Evolutionary conservation across 805 yeast genomes (phyloP).

Genomic region (Debaryomyces prosopidis): DNA sequence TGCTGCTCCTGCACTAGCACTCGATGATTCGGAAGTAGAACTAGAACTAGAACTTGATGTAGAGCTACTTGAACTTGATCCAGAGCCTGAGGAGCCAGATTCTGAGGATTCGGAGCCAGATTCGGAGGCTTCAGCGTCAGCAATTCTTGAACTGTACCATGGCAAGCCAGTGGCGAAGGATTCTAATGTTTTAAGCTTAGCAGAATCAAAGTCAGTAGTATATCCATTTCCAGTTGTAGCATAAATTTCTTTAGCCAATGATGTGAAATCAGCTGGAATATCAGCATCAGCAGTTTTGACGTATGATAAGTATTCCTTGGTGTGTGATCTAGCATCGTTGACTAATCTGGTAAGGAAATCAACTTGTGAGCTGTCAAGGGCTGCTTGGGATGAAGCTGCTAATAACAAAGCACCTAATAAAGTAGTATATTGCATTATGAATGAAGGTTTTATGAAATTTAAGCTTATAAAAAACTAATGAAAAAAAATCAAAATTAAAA

Average conservation of each 20-base stretch:
- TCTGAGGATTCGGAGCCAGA: conserved; percentile 4
- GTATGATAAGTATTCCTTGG: conserved; percentile 25
- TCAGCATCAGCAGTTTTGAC: conserved; percentile 22
- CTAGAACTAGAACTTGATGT: conserved; percentile 5
- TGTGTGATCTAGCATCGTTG: conserved; percentile 29
- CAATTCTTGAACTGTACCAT: conserved; percentile 30
- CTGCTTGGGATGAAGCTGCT: not conserved
- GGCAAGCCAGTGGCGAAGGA: conserved; percentile 36
- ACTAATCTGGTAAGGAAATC: conserved; percentile 37
- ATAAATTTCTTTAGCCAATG: conserved; percentile 28
- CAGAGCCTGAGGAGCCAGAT: conserved; percentile 1
- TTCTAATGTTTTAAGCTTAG: conserved; percentile 22
- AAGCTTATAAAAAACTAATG: not conserved
- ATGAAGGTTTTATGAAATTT: not conserved
- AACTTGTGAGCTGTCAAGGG: conserved; percentile 8
- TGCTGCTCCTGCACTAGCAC: conserved; percentile 8
- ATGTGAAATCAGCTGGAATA: conserved; percentile 28
- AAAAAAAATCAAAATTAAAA: not conserved
- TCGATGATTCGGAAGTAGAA: not conserved
- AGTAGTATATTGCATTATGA: conserved; percentile 1
- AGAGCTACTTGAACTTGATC: conserved; percentile 4
- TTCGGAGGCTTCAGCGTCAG: conserved; percentile 4
- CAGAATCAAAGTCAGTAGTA: conserved; percentile 26
- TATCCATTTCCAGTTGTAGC: conserved; percentile 38
- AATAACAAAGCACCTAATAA: conserved; percentile 1